A percentile compares a stretch with the other conserved stretches of the same genome.
Conservation (phyloP, 2,329 filamentous ascomycete genomes). For the Westerdykella sp. region DNA sequence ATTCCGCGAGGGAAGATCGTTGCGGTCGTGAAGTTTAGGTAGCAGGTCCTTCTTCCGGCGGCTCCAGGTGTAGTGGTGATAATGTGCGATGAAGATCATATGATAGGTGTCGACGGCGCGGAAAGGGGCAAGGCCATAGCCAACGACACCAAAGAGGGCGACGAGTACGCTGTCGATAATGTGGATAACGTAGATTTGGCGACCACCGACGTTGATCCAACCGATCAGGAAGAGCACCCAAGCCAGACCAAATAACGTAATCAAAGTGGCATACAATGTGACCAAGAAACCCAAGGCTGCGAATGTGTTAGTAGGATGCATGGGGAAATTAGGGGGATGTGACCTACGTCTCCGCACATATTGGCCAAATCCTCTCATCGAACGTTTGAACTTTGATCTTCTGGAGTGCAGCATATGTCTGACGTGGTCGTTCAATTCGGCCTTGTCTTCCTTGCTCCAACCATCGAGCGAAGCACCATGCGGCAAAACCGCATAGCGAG, state of each 20-base stretch:
- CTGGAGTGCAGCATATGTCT: constrained; percentile 81
- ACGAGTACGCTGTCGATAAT: constrained; percentile 54
- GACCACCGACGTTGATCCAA: constrained; percentile 75
- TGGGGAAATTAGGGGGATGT: not conserved
- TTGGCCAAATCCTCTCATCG: constrained; percentile 72
- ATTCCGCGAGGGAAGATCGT: constrained; percentile 54
- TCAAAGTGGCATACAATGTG: constrained; percentile 73
- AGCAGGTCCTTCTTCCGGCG: constrained; percentile 56
- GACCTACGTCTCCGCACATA: constrained; percentile 64
- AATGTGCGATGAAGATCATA: constrained; percentile 75
- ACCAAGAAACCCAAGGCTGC: constrained; percentile 72
- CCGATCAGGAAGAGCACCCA: constrained; percentile 90
- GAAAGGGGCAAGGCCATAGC: constrained; percentile 61
- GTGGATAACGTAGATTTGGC: constrained; percentile 56
- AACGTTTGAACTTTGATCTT: constrained; percentile 70
- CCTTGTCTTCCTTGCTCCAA: constrained; percentile 69
- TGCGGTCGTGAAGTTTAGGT: constrained; percentile 59
- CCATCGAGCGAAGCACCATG: constrained; percentile 65
- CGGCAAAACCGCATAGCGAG: constrained; percentile 72
- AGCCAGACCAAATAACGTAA: constrained; percentile 76
- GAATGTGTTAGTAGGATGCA: constrained; percentile 5
- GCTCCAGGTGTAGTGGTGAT: constrained; percentile 61
- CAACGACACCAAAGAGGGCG: constrained; percentile 57
- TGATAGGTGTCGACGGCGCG: constrained; percentile 78
- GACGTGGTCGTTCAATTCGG: constrained; percentile 76